Evolutionary conservation across 495 filamentous ascomycete genomes (phyloP), one percentile per base, ranked within the genome.

Genomic region (Penicillium dipodomyicola): DNA sequence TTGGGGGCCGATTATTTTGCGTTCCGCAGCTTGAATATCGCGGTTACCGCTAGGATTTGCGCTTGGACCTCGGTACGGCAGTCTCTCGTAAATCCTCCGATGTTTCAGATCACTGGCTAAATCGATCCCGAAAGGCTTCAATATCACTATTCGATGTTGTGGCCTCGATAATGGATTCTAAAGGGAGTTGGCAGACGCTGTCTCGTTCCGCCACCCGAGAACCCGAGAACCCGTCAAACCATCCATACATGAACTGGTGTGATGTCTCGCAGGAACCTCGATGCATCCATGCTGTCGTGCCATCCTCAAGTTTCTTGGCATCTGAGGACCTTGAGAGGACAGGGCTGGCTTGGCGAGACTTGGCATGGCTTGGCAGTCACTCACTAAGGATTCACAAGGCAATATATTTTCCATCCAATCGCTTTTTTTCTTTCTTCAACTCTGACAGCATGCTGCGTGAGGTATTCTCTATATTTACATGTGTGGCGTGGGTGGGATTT

Each of bases 401-500:
- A 14, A 50, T 12, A 19, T 22, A 29, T n/a, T 43, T 14, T 43
- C 12, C 41, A 20, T 22, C 17, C 41, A 43, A 23, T 43, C 9
- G 17, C 41, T 11, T 22, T 22, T 43, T 20, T 27, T 27, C 7
- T 19, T 11, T 39, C 35, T 17, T 6, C 15, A 39, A 43, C 23
- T 23, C 41, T 3, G 19, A 14, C 9, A 43, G 3, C 3, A 33
- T 33, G 29, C 47, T 30, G 5, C 47, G 47, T 14, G 27, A 49
- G 17, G 10, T 30, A 10, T 22, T 49, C 11, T 10, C 35, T 2
- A 15, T 49, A 20, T 17, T 49, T 1, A 20, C 17, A 7, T 49
- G 47, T 2, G 29, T 49, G 9, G 47, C 47, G 7, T 49, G 47
- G 47, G 32, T 30, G 15, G 47, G 32, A 30, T 49, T 49, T 33